A percentile compares a stretch with the other conserved stretches of the same genome.
Evolutionary conservation across 805 yeast genomes (phyloP).

Genomic region (Babjeviella inositovora): DNA sequence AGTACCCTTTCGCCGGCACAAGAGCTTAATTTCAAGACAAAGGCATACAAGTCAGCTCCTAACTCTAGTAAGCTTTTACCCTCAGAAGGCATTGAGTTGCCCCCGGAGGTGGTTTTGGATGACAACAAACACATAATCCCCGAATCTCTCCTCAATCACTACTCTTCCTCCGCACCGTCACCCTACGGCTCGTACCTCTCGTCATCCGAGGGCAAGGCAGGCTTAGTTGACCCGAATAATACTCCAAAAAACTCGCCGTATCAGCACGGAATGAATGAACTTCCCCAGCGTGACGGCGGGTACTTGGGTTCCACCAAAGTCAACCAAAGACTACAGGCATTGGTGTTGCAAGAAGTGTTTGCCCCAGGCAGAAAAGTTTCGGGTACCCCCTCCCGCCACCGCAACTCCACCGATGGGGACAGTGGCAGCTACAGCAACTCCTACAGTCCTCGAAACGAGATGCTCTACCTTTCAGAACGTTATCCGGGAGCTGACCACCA

Average conservation of each 20-base stretch:
- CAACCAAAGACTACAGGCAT: constrained; percentile 55
- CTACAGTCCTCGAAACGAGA: too few relatives aligned
- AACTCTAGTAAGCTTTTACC: constrained; percentile 1
- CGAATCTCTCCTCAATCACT: constrained; percentile 53
- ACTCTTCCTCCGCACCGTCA: constrained; percentile 28
- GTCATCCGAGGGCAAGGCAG: too few relatives aligned
- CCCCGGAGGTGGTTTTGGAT: constrained; percentile 79
- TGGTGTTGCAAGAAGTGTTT: constrained; percentile 61
- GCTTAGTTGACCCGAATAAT: not conserved
- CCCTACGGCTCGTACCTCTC: constrained; percentile 15
- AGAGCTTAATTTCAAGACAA: constrained; percentile 1
- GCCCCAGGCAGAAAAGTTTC: constrained; percentile 24
- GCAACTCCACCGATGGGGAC: not conserved
- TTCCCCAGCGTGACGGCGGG: not conserved
- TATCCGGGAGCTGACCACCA: too few relatives aligned
- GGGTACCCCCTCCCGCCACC: not conserved
- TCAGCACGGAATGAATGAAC: constrained; percentile 2
- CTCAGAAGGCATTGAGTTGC: constrained; percentile 11
- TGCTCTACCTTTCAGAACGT: too few relatives aligned
- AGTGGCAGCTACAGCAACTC: too few relatives aligned
- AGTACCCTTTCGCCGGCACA: not conserved
- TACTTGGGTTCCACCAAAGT: constrained; percentile 47
- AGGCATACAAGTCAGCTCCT: constrained; percentile 3
- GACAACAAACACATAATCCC: constrained; percentile 91
- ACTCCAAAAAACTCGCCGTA: constrained; percentile 1